phyloP scores from a whole-genome alignment of 140 eudicot genomes.

The Flaveria floridana region DNA sequence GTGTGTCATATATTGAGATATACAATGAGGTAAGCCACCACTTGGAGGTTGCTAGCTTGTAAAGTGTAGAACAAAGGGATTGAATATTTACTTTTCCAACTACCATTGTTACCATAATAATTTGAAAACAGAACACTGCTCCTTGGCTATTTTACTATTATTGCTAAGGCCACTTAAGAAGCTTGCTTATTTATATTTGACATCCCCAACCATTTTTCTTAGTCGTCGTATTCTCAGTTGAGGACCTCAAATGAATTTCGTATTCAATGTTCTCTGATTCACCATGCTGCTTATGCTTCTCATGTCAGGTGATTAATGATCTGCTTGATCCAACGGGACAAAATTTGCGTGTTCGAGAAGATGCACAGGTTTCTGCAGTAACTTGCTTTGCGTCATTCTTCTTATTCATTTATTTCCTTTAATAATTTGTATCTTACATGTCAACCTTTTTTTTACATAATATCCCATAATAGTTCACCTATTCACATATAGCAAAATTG shows the following conservation, averaged over 20 bases:
- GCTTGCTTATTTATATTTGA: neutral
- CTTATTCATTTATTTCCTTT: neutral
- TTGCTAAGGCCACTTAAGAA: slow-evolving; percentile 13
- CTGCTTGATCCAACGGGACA: slow-evolving; percentile 98
- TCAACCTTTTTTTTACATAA: neutral
- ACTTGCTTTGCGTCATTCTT: slow-evolving; percentile 21
- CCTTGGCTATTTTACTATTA: slow-evolving; percentile 13
- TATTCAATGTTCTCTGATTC: slow-evolving; percentile 16
- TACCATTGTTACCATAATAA: slow-evolving; percentile 1
- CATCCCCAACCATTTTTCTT: slow-evolving; percentile 18
- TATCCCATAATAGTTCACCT: neutral
- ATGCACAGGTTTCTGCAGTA: slow-evolving; percentile 66
- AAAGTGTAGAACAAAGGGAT: slow-evolving; percentile 16
- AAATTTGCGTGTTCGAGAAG: slow-evolving; percentile 97
- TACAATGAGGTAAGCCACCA: slow-evolving; percentile 76
- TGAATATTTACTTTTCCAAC: slow-evolving; percentile 14
- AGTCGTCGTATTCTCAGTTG: neutral
- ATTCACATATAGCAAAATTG: slow-evolving; percentile 15
- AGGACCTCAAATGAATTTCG: slow-evolving; percentile 16
- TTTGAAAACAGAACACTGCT: neutral
- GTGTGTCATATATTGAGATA: slow-evolving; percentile 96
- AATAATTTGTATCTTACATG: neutral
- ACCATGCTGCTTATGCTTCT: slow-evolving; percentile 33
- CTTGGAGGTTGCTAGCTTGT: slow-evolving; percentile 19
- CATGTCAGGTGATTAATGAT: slow-evolving; percentile 87